These are phyloP conservation scores for Prunus davidiana DNA, from an alignment of 306 rosid species.

Conservation along the genomic window DNA sequence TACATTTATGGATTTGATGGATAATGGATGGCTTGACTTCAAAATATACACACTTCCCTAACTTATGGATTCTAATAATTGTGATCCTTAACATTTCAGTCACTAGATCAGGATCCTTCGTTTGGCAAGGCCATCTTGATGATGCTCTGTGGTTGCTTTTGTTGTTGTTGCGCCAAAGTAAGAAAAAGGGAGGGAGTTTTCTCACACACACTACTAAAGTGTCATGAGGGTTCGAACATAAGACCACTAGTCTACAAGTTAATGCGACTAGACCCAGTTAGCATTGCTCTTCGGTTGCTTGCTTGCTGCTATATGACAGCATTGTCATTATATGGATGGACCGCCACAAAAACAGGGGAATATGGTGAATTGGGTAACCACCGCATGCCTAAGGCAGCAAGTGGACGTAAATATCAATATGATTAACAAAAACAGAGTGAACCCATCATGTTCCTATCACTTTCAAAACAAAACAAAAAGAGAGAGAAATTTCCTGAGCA, in stretches of 20 bases:
- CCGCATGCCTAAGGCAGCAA: neutral
- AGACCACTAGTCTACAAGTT: too few species aligned
- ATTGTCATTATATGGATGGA: neutral
- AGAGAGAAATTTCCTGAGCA: neutral
- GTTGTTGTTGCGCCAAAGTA: too few species aligned
- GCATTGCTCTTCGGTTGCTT: neutral
- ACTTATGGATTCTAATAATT: neutral
- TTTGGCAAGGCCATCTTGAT: neutral
- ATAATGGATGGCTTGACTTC: constrained; percentile 4
- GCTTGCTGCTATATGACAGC: neutral
- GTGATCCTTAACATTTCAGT: neutral
- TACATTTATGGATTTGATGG: constrained; percentile 4
- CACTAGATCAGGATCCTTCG: neutral
- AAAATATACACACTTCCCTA: neutral
- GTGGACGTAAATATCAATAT: neutral
- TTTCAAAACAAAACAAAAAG: neutral
- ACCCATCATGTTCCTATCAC: constrained; percentile 1
- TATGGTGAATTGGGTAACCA: neutral
- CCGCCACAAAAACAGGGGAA: neutral
- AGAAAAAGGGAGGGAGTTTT: too few species aligned
- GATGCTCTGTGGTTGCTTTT: too few species aligned
- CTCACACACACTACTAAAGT: too few species aligned
- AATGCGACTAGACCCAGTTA: too few species aligned
- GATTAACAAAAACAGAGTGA: neutral
- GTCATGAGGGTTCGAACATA: too few species aligned